Base-by-base conservation (phyloP, 495 filamentous ascomycete genomes). In the Penicillium roqueforti region DNA sequence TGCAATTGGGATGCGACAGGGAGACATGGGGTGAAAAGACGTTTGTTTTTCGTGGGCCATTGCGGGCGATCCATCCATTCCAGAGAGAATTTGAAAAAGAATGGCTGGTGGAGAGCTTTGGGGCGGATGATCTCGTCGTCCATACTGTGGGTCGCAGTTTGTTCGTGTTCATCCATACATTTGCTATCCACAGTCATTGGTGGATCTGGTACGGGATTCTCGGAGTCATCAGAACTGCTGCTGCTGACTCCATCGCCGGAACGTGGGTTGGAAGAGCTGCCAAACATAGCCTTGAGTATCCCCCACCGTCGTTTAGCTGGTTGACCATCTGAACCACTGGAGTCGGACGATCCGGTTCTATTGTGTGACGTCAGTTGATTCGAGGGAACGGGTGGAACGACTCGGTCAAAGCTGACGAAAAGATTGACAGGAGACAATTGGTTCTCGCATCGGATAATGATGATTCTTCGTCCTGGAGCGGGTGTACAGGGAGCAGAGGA, bases 391-490 rank as follows among this genome's bases (percentile, higher is more conserved):
- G 76, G 70, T 22, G 76, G 71, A 14, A 84, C 63, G 22, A 86
- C 72, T 18, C 81, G 78, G 57, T 88, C 85, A 57, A 87, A 87
- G 0, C 84, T 83, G 16, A 86, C 76, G 45, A 87, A 87, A 19
- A 82, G 67, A 55, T 67, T 77, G 6, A 75, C 69, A 16, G 79
- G 78, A 29, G 85, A 80, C 26, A 80, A 65, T 48, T 83, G 82
- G 46, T 84, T 73, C 63, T 98, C 93, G 58, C 88, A 93, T 50
- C 91, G 84, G 47, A 97, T 89, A 61, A 98, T 97, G 49, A 96
- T 80, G 49, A 98, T 87, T 49, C 91, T 80, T 44, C 93, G 88
- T 37, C 88, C 86, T n/a, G 95, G 93, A 3, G 91, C 91, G 4
- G 93, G 93, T 57, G 86, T 86, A 44, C 87, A 92, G 28, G 93